Evolutionary conservation across 768 basidiomycete genomes (phyloP), one percentile per base, ranked within the genome.

Genomic region (Russula foetens): DNA sequence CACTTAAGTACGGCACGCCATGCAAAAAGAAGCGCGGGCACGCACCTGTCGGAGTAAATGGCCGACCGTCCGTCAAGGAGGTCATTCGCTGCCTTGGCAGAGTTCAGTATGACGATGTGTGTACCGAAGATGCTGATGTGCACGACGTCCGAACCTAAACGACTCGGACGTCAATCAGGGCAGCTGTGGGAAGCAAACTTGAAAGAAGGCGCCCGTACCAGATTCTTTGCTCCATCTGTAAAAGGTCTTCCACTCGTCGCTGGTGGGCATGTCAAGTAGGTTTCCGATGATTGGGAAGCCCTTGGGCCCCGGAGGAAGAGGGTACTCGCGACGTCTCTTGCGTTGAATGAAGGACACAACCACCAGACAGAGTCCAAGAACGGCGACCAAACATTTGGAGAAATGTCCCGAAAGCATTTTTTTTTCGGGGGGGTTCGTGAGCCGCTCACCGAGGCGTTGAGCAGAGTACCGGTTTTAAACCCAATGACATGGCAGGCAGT

Each of bases 31-130:
- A 35, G 43, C 5, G 29, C 6, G 39, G 7, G 3, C n/a, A 35
- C 46, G n/a, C 19, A 60, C 59, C 53, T 53, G 23, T 60, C 53
- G 26, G 59, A 60, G 6, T 60, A 60, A 31, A 60, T 47, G 0
- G 59, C 53, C 7, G 53, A 55, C 33, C 53, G 53, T 3, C 24
- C 19, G 7, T 50, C 48, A 17, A 60, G 48, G 21, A 60, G 41
- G 7, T 60, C 59, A 8, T 29, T 55, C 19, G 53, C 48, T 4
- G 53, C 53, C 29, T 48, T 55, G 8, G 53, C 46, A 26, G 59
- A 60, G 53, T 56, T 60, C 38, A 60, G 12, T 14, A 60, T 35
- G 12, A 60, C 39, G 11, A 50, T 55, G 23, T 55, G 44, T n/a
- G 53, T 55, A 17, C 53, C 53, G 6, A 55, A 38, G 4, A 60